Evolutionary conservation across 257 asterid genomes (phyloP).

Genomic region (Solanum sejunctum): DNA sequence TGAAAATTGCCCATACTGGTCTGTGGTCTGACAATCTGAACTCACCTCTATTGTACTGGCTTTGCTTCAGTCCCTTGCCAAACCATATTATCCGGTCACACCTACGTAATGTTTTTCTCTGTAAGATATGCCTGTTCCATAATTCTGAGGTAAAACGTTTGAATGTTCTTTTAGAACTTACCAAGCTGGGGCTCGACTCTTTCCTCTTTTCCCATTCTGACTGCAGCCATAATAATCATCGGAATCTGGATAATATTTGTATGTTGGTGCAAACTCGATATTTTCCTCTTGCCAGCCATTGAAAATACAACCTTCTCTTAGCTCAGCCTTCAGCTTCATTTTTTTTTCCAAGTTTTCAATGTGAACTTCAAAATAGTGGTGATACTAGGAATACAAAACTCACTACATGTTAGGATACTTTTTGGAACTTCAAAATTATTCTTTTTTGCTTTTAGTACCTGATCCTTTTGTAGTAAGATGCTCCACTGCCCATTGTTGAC

Average conservation of each 20-base stretch:
- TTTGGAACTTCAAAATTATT: not conserved
- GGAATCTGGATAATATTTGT: slow-evolving; percentile 40
- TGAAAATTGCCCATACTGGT: slow-evolving; percentile 44
- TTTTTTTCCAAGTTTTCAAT: slow-evolving; percentile 8
- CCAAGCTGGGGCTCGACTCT: slow-evolving; percentile 61
- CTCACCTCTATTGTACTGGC: slow-evolving; percentile 39
- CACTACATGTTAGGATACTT: not conserved
- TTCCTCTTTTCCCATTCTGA: slow-evolving; percentile 20
- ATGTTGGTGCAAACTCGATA: slow-evolving; percentile 56
- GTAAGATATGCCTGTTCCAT: not conserved
- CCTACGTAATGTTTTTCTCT: slow-evolving; percentile 21
- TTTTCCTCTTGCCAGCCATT: slow-evolving; percentile 53
- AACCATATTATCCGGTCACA: slow-evolving; percentile 59
- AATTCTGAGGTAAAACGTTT: not conserved
- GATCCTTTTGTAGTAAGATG: slow-evolving; percentile 43
- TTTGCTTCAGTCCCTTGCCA: slow-evolving; percentile 48
- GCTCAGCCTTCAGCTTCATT: slow-evolving; percentile 49
- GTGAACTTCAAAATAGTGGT: not conserved
- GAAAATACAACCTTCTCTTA: slow-evolving; percentile 34
- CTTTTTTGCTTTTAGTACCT: slow-evolving; percentile 22
- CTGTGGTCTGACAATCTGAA: slow-evolving; percentile 57
- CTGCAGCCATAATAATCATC: slow-evolving; percentile 44
- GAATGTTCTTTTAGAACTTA: slow-evolving; percentile 5
- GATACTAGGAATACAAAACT: not conserved
- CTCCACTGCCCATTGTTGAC: slow-evolving; percentile 42